Evolutionary conservation across 805 yeast species (phyloP), one percentile per base, ranked within the genome.

Genomic region (Naumovozyma castellii): DNA sequence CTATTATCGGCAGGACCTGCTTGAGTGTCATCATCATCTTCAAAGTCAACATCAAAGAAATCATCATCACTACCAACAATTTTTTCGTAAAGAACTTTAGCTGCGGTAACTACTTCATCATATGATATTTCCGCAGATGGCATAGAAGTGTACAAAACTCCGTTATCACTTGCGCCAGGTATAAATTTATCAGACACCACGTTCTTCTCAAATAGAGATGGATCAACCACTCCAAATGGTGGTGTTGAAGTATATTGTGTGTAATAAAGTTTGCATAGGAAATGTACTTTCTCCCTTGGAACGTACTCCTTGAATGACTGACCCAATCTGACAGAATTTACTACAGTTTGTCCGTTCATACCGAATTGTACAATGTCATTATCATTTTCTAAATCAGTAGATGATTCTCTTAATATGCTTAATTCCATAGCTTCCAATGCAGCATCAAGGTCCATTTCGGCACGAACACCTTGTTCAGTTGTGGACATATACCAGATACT

Each of bases 51-150:
- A 59, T 86, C 95, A 57, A 90, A 90, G 65, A 92, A 92, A 62
- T 90, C 97, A 52, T 90, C 97, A 57, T 84, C 92, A 2, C 94
- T 75, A 8, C 97, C 97, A 9, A 92, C 94, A 45, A 90, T 79
- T 41, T 72, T 69, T 44, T 76, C 78, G 59, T 85, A 90, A 32
- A 90, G 58, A 16, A 75, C 65, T 56, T 78, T 82, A 5, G 88
- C 86, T 44, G 86, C 92, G 2, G 88, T 78, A 15, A 90, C 75
- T 3, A 84, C 75, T 22, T 96, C 97, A 58, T 90, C 97, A 59
- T 87, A 90, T 30, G 95, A 81, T 22, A 92, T 72, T 55, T 90
- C 97, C 5, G 83, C 69, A 1, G 88, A 78, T 18, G 94, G 94
- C 76, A 83, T 75, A 36, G 78, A 65, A 0, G 78, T 67, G 49